Percentiles rank a stretch among this genome's conserved stretches.
These are phyloP conservation scores for Syzygium oleosum DNA, from an alignment of 345 rosid genomes.

Conservation along the genomic window DNA sequence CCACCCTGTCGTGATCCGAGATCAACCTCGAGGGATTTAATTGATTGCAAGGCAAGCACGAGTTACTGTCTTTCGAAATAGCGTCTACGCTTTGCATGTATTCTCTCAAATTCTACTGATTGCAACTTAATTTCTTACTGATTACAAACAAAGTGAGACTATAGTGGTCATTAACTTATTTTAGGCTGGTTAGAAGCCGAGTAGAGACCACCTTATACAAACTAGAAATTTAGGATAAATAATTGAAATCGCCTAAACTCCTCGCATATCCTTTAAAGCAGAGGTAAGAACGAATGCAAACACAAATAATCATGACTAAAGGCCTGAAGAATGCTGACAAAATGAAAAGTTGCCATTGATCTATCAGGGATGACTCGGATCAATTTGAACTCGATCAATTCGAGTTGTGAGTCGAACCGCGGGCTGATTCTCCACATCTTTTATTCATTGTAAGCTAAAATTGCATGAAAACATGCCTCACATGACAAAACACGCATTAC, in stretches of 20 bases:
- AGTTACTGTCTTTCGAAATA: neutral
- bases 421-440: neutral
- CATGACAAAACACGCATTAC: neutral
- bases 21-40: neutral
- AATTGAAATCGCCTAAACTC: neutral
- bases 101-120: neutral
- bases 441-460: neutral
- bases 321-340: neutral
- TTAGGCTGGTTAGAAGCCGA: neutral
- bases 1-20: neutral
- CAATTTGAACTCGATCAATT: neutral
- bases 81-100: neutral
- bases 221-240: neutral
- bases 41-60: neutral
- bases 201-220: neutral
- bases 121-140: neutral
- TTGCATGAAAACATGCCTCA: neutral
- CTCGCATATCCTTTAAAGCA: neutral
- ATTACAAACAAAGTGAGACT: neutral
- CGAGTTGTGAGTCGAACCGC: neutral
- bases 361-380: rapidly evolving
- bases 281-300: neutral
- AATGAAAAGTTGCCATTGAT: neutral
- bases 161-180: neutral
- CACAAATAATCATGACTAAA: neutral